Percentiles rank a stretch among this genome's conserved stretches.
Conservation (phyloP, 1,284 basidiomycete species). For the Trametes hirsuta region DNA sequence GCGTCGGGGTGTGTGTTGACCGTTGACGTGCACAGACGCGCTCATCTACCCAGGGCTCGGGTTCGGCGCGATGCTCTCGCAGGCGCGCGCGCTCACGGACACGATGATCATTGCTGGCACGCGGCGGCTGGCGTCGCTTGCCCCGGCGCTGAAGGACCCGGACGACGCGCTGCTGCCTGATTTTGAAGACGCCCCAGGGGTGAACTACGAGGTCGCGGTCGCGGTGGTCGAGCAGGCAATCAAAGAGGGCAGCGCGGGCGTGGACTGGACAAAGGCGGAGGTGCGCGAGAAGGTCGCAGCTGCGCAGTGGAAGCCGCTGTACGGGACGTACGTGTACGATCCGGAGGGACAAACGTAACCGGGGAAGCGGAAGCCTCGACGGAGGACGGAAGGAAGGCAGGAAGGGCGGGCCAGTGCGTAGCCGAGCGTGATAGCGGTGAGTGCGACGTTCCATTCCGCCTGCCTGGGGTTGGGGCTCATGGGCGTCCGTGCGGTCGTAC, state of each 20-base stretch:
- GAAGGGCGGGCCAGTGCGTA: neutral
- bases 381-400: neutral
- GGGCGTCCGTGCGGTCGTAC: neutral
- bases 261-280: slow-evolving; percentile 54
- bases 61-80: slow-evolving; percentile 69
- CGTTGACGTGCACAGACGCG: slow-evolving; percentile 52
- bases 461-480: neutral
- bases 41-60: slow-evolving; percentile 83
- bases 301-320: slow-evolving; percentile 63
- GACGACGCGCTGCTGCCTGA: slow-evolving; percentile 73
- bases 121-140: slow-evolving; percentile 69
- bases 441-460: slow-evolving; percentile 13
- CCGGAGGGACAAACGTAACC: slow-evolving; percentile 46
- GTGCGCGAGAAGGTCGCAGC: slow-evolving; percentile 55
- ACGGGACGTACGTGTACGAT: slow-evolving; percentile 68
- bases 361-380: neutral
- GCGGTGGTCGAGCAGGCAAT: slow-evolving; percentile 80
- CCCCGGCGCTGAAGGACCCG: slow-evolving; percentile 72
- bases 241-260: slow-evolving; percentile 66
- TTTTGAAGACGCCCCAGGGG: slow-evolving; percentile 65
- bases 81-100: slow-evolving; percentile 67
- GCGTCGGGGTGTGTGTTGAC: too few relatives aligned
- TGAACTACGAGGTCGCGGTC: slow-evolving; percentile 81
- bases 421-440: neutral
- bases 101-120: slow-evolving; percentile 82